Percentiles rank a stretch among this genome's conserved stretches.
Evolutionary conservation across 2,329 filamentous ascomycete species (phyloP).

Genomic region (Mariannaea elegans): DNA sequence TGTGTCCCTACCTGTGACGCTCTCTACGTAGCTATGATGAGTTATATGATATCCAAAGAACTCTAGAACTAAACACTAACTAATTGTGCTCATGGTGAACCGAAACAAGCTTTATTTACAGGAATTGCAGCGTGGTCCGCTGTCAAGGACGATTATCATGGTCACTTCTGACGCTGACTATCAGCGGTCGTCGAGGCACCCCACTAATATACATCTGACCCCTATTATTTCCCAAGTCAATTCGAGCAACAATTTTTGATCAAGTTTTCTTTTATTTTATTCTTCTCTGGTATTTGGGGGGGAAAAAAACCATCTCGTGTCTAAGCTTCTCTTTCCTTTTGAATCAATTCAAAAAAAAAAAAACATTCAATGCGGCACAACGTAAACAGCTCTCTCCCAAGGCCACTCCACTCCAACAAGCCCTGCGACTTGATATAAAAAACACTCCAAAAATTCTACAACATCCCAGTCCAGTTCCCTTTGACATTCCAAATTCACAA

Average conservation of each 20-base stretch:
- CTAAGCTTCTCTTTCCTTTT: slow-evolving; percentile 28
- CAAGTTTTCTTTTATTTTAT: slow-evolving; percentile 7
- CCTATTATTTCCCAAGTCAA: no score
- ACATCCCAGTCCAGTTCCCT: slow-evolving; percentile 24
- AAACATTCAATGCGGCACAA: not conserved
- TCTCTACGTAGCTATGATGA: not conserved
- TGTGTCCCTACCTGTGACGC: not conserved
- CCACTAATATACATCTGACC: no score
- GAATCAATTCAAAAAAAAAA: slow-evolving; percentile 26
- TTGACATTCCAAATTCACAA: slow-evolving; percentile 17
- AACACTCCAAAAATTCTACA: slow-evolving; percentile 31
- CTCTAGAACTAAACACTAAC: not conserved
- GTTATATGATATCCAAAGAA: not conserved
- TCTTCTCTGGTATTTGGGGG: slow-evolving; percentile 16
- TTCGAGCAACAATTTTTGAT: slow-evolving; percentile 4
- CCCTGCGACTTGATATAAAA: slow-evolving; percentile 37
- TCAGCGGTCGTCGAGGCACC: no score
- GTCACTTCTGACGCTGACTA: no score
- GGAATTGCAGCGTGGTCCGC: no score
- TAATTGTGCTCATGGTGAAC: not conserved
- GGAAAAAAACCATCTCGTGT: slow-evolving; percentile 23
- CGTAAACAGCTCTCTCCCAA: slow-evolving; percentile 8
- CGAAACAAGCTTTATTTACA: no score
- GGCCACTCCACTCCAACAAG: slow-evolving; percentile 21
- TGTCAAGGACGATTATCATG: no score